Percentiles rank a stretch among this genome's conserved stretches.
These are phyloP conservation scores for Xanthoparmelia taractica DNA, from an alignment of 495 filamentous ascomycete species.

Conservation along the genomic window DNA sequence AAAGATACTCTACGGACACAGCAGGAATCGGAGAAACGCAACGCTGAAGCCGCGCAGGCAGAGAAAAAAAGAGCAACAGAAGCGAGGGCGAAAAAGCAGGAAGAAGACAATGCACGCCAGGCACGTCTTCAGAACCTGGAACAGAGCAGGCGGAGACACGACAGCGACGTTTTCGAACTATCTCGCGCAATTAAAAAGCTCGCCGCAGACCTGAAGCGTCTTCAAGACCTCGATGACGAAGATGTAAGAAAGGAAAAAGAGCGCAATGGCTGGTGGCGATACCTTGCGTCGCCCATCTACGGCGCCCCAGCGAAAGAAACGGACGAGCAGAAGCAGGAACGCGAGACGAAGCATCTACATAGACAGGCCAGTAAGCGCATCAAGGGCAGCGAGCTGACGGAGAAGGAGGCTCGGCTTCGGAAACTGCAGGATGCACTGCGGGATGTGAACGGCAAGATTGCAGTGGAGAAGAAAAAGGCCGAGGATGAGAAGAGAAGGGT, in stretches of 20 bases:
- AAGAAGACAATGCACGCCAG: not conserved
- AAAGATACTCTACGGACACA: not conserved
- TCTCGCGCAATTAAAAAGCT: slow-evolving; percentile 1
- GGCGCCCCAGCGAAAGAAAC: slow-evolving; percentile 12
- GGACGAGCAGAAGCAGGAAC: slow-evolving; percentile 7
- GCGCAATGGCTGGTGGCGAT: slow-evolving; percentile 18
- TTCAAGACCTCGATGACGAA: slow-evolving; percentile 6
- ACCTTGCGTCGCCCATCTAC: slow-evolving; percentile 12
- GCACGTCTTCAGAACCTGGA: slow-evolving; percentile 1
- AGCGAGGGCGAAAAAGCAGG: not conserved
- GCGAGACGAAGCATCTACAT: slow-evolving; percentile 15
- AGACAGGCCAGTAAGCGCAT: slow-evolving; percentile 14
- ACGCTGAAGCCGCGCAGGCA: slow-evolving; percentile 3
- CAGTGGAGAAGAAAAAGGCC: slow-evolving; percentile 6
- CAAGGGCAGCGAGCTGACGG: slow-evolving; percentile 13
- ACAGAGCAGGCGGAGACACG: not conserved
- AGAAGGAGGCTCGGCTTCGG: slow-evolving; percentile 5
- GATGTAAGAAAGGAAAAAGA: slow-evolving; percentile 3
- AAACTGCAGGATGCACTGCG: slow-evolving; percentile 1
- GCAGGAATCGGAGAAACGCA: not conserved
- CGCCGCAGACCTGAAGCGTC: not conserved
- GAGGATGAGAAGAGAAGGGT: slow-evolving; percentile 1
- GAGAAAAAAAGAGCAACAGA: not conserved
- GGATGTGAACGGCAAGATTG: slow-evolving; percentile 5
- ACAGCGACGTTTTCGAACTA: slow-evolving; percentile 1